A percentile compares a stretch with the other conserved stretches of the same genome.
phyloP scores from a whole-genome alignment of 2,329 filamentous ascomycete species.

The Orbilia quercus region DNA sequence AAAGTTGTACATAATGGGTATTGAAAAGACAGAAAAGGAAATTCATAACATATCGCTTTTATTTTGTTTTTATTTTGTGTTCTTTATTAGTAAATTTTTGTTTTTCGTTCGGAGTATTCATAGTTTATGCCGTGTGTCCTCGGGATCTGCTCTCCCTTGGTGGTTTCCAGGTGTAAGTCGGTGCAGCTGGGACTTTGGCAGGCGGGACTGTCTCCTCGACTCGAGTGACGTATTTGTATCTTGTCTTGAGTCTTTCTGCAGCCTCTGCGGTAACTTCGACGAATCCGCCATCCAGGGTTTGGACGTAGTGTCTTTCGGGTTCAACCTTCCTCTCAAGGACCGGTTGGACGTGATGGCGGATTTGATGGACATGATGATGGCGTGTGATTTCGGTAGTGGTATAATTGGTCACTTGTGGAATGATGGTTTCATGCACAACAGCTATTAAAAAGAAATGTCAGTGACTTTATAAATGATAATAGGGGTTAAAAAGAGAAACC shows the following conservation, averaged over 20 bases:
- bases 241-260: conserved; percentile 45
- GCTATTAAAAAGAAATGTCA: conserved; percentile 18
- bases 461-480: too few species aligned
- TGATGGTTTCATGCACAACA: conserved; percentile 43
- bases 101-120: neutral
- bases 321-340: conserved; percentile 36
- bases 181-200: conserved; percentile 6
- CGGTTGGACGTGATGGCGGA: conserved; percentile 50
- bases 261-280: conserved; percentile 46
- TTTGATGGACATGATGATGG: conserved; percentile 49
- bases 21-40: conserved; percentile 15
- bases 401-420: conserved; percentile 39
- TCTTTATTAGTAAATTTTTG: too few species aligned
- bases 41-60: neutral
- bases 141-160: conserved; percentile 34
- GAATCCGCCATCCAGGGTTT: conserved; percentile 47
- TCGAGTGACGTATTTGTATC: conserved; percentile 46
- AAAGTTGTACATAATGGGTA: conserved; percentile 1
- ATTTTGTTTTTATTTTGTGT: conserved; percentile 3
- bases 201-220: conserved; percentile 40
- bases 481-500: conserved; percentile 1
- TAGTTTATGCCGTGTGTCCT: conserved; percentile 46
- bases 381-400: conserved; percentile 48
- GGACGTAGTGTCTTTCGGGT: conserved; percentile 47
- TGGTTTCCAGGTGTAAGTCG: conserved; percentile 53